A percentile compares a stretch with the other conserved stretches of the same genome.
These are phyloP conservation scores for Ramularia collo-cygni DNA, from an alignment of 2,329 filamentous ascomycete species.

Conservation along the genomic window DNA sequence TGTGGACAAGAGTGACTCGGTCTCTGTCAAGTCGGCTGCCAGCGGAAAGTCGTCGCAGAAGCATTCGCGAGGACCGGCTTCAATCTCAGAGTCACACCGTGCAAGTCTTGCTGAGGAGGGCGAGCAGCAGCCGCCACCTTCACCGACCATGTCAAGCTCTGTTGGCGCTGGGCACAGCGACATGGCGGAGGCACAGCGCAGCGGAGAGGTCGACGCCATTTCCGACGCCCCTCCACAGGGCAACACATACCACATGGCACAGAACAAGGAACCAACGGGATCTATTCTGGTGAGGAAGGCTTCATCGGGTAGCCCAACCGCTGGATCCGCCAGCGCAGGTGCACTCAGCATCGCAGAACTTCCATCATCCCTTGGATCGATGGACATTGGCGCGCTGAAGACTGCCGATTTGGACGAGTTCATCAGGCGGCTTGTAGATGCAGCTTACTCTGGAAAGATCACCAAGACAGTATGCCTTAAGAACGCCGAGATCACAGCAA, in stretches of 20 bases:
- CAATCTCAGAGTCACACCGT: conserved; percentile 31
- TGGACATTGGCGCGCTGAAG: conserved; percentile 87
- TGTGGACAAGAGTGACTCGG: conserved; percentile 63
- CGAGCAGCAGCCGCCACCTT: conserved; percentile 59
- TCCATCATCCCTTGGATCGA: conserved; percentile 45
- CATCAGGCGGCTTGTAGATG: conserved; percentile 88
- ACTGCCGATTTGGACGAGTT: conserved; percentile 93
- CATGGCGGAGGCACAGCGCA: conserved; percentile 71
- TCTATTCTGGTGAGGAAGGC: conserved; percentile 78
- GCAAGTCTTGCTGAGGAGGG: conserved; percentile 23
- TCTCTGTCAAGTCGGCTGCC: conserved; percentile 65
- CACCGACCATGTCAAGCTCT: conserved; percentile 72
- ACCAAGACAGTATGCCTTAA: conserved; percentile 96
- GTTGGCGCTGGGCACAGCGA: conserved; percentile 68
- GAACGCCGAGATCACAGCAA: conserved; percentile 93
- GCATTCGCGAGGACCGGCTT: conserved; percentile 18
- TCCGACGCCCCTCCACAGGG: conserved; percentile 81
- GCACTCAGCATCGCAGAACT: conserved; percentile 19
- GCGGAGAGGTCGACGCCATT: conserved; percentile 87
- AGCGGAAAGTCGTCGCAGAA: conserved; percentile 42
- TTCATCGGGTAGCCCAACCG: conserved; percentile 17
- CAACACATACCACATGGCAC: conserved; percentile 42
- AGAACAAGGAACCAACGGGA: conserved; percentile 65
- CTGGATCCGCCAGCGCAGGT: conserved; percentile 15
- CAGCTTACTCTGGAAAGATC: conserved; percentile 91